Evolutionary conservation across 169 alveolate genomes (phyloP).

Genomic region (Plasmodium blacklocki): DNA sequence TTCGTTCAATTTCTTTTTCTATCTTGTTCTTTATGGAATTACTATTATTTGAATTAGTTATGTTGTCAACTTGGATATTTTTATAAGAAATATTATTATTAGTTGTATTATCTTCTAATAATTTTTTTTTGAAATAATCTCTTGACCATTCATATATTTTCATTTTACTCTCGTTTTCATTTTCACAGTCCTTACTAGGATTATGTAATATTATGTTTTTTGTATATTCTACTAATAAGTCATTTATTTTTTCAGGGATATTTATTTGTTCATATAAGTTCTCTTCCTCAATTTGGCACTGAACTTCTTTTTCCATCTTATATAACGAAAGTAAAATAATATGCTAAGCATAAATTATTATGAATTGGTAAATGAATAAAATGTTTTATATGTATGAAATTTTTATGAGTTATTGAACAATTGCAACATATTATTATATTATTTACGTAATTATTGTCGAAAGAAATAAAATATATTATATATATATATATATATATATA

Average conservation of each 20-base stretch:
- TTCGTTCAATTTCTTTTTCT: constrained; percentile 59
- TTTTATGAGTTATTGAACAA: no score
- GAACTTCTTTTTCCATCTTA: constrained; percentile 53
- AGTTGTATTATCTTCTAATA: constrained; percentile 31
- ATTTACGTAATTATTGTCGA: no score
- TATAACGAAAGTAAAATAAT: not conserved
- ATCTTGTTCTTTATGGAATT: constrained; percentile 41
- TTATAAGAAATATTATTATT: not conserved
- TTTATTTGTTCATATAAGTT: constrained; percentile 48
- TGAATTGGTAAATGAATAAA: not conserved
- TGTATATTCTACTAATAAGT: constrained; percentile 38
- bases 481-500: no score
- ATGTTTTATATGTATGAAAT: no score
- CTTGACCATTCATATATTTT: constrained; percentile 61
- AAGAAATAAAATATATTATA: no score
- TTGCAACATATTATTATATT: no score
- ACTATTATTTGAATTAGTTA: not conserved
- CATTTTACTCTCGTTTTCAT: constrained; percentile 39
- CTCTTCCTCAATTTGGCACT: constrained; percentile 58
- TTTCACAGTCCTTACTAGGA: constrained; percentile 19
- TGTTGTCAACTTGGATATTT: not conserved
- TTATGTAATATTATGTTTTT: constrained; percentile 40
- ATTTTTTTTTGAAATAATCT: constrained; percentile 54
- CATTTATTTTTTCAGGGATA: constrained; percentile 48
- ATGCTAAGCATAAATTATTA: not conserved